Conservation (phyloP, 2,329 filamentous ascomycete species). For the Colletotrichum endophyticum region DNA sequence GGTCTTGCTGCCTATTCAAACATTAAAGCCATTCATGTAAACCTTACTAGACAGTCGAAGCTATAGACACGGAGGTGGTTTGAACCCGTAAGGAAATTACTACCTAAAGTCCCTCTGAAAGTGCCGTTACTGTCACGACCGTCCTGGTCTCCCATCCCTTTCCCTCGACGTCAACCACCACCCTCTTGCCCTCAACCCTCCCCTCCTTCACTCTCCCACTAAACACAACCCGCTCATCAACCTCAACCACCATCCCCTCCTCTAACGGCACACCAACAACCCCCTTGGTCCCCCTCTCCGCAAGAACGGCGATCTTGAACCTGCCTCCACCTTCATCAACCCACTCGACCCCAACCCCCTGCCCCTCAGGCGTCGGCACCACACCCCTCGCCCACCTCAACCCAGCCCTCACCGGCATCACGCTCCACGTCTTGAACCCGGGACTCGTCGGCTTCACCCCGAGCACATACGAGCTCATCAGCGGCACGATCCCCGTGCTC, state of each 20-base stretch:
- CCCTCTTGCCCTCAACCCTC: background rate
- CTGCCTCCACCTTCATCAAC: conserved; percentile 19
- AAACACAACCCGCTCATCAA: conserved; percentile 24
- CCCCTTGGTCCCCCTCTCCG: conserved; percentile 34
- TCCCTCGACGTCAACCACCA: conserved; percentile 7
- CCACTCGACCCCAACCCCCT: conserved; percentile 43
- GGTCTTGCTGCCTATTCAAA: conserved; percentile 48
- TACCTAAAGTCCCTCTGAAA: background rate
- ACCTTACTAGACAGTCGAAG: conserved; percentile 28
- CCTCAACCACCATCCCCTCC: conserved; percentile 7
- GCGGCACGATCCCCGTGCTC: conserved; percentile 54
- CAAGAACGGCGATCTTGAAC: conserved; percentile 31
- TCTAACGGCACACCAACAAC: conserved; percentile 27
- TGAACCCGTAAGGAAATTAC: background rate
- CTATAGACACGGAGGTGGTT: background rate
- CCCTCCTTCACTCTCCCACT: background rate
- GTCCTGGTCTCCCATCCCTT: background rate
- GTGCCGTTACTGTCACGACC: background rate
- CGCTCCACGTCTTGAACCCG: conserved; percentile 46
- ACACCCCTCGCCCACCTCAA: conserved; percentile 48
- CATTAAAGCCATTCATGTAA: conserved; percentile 50
- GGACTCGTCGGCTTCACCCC: conserved; percentile 48
- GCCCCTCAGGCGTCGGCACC: conserved; percentile 45
- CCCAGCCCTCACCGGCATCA: conserved; percentile 40
- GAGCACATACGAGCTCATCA: conserved; percentile 49